phyloP scores from a whole-genome alignment of 805 yeast species.

The Pichia thaimueangensis region DNA sequence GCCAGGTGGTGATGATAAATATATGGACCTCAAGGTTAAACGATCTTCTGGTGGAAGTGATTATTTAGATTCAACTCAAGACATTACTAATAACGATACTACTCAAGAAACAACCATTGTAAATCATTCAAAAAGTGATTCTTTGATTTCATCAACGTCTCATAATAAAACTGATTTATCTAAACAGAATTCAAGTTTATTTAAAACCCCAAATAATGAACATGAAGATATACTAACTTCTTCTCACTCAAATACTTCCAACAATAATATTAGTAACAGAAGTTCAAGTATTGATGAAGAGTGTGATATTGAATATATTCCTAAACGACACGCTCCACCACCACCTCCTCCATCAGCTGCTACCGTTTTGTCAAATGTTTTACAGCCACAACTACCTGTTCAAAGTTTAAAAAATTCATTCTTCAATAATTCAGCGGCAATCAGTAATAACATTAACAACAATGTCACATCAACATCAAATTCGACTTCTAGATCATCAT shows the following conservation, averaged over 20 bases:
- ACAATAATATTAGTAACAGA: constrained; percentile 7
- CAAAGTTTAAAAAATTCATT: too few relatives aligned
- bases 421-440: too few relatives aligned
- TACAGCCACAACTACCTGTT: not conserved
- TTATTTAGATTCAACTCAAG: constrained; percentile 9
- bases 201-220: constrained; percentile 8
- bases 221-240: too few relatives aligned
- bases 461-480: too few relatives aligned
- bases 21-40: constrained; percentile 24
- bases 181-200: not conserved
- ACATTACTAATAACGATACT: constrained; percentile 7
- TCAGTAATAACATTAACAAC: too few relatives aligned
- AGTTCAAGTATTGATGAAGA: not conserved
- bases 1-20: constrained; percentile 20
- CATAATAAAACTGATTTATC: not conserved
- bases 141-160: constrained; percentile 5
- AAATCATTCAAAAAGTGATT: constrained; percentile 2
- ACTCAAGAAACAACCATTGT: constrained; percentile 1
- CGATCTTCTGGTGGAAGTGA: constrained; percentile 17
- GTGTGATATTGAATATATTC: constrained; percentile 24
- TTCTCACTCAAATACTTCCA: too few relatives aligned
- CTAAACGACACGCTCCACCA: constrained; percentile 33
- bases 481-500: too few relatives aligned
- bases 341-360: constrained; percentile 26
- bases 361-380: not conserved